Percentiles rank a stretch among this genome's conserved stretches.
These are phyloP conservation scores for Phytopythium mirpurense DNA, from an alignment of 352 stramenopile species.

Conservation along the genomic window DNA sequence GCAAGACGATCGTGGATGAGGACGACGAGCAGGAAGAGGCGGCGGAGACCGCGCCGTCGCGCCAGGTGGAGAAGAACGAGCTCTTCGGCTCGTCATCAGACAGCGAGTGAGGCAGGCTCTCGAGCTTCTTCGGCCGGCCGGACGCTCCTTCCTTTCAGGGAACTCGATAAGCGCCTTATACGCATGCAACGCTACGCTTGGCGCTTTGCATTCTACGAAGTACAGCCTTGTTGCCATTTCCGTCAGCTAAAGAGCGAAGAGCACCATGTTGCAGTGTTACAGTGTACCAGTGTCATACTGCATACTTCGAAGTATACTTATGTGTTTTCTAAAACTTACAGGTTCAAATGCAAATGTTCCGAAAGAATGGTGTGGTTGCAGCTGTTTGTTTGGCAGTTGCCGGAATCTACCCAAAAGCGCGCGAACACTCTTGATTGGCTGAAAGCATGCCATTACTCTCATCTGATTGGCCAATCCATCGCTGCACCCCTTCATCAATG, in stretches of 20 bases:
- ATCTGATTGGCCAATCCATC: constrained; percentile 5
- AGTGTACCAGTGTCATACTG: too few species aligned
- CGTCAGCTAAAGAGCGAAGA: background rate
- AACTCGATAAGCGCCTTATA: background rate
- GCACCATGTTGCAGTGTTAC: background rate
- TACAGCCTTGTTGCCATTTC: background rate
- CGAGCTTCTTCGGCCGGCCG: constrained; percentile 2
- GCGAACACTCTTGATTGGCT: constrained; percentile 18
- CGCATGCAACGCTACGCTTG: background rate
- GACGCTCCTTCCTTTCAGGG: constrained; percentile 4
- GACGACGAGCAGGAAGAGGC: constrained; percentile 11
- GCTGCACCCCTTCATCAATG: background rate
- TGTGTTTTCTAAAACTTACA: background rate
- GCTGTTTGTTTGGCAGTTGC: too few species aligned
- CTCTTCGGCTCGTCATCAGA: constrained; percentile 83
- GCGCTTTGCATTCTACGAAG: background rate
- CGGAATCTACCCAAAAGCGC: constrained; percentile 7
- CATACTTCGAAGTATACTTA: too few species aligned
- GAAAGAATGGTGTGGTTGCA: too few species aligned
- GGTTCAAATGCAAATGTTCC: background rate
- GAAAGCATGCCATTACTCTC: background rate
- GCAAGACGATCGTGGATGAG: constrained; percentile 10
- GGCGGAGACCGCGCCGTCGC: constrained; percentile 7
- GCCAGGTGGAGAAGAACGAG: constrained; percentile 74
- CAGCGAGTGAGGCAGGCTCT: constrained; percentile 43